Evolutionary conservation across 371 early-diverging fungal species (phyloP).

Genomic region (Choanephora cucurbitarum): DNA sequence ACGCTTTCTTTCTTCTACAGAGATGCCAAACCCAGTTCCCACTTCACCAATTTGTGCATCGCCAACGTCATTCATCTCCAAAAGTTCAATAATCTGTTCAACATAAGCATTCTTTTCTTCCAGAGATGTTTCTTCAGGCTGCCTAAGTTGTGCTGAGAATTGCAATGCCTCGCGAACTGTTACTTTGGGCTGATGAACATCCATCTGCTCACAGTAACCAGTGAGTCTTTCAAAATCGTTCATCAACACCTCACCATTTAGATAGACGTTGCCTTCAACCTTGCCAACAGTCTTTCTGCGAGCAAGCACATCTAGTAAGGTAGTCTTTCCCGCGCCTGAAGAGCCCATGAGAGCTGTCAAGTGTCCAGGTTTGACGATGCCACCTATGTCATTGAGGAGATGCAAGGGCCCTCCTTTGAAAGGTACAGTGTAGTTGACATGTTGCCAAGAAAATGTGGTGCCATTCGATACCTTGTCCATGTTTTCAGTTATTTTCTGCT

Average conservation of each 20-base stretch:
- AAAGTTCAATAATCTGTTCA: conserved; percentile 64
- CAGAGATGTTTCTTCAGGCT: conserved; percentile 57
- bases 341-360: conserved; percentile 86
- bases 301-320: conserved; percentile 82
- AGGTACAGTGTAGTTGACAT: conserved; percentile 58
- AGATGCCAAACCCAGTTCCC: conserved; percentile 59
- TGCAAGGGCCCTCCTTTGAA: conserved; percentile 54
- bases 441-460: conserved; percentile 59
- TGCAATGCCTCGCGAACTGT: conserved; percentile 71
- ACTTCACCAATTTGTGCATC: conserved; percentile 63
- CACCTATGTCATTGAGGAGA: conserved; percentile 51
- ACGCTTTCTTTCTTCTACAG: conserved; percentile 67
- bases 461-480: conserved; percentile 41
- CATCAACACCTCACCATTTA: conserved; percentile 56
- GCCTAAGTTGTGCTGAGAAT: conserved; percentile 74
- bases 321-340: conserved; percentile 91
- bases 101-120: conserved; percentile 67
- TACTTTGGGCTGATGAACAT: conserved; percentile 70
- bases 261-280: conserved; percentile 67
- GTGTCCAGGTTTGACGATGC: conserved; percentile 59
- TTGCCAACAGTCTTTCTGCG: conserved; percentile 82
- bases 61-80: conserved; percentile 65
- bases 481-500: conserved; percentile 24
- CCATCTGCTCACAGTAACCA: conserved; percentile 86
- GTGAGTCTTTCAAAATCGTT: conserved; percentile 71